These are phyloP conservation scores for Hibiscus trionum DNA, from an alignment of 345 rosid genomes.

Conservation along the genomic window DNA sequence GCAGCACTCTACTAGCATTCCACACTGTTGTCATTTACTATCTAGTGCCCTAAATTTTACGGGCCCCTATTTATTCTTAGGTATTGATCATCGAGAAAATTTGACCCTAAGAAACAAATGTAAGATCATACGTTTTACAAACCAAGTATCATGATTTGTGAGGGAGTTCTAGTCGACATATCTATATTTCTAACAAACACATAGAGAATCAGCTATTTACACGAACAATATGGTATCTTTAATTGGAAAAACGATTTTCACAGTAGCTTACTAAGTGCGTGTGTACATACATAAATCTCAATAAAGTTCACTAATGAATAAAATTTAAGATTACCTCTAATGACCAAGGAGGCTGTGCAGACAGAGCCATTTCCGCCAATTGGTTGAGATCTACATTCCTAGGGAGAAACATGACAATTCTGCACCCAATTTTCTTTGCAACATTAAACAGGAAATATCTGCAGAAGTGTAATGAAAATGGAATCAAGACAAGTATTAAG, in stretches of 20 bases:
- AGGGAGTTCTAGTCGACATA: background rate
- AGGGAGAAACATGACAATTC: conserved; percentile 80
- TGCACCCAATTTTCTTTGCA: conserved; percentile 53
- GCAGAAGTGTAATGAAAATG: conserved; percentile 24
- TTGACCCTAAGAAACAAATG: background rate
- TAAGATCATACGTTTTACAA: background rate
- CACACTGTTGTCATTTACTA: background rate
- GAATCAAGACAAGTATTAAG: background rate
- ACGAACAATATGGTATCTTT: background rate
- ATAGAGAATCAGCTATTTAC: background rate
- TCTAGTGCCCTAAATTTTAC: background rate
- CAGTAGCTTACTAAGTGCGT: background rate
- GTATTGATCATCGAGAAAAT: background rate
- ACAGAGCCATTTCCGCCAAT: conserved; percentile 70
- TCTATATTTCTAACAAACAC: background rate
- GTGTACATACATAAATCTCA: background rate
- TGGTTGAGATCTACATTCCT: conserved; percentile 74
- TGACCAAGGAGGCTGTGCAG: conserved; percentile 31
- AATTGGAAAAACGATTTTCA: background rate
- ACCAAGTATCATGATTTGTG: background rate
- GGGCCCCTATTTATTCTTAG: background rate
- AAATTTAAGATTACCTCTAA: conserved; percentile 1
- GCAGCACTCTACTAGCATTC: background rate
- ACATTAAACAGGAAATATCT: conserved; percentile 59
- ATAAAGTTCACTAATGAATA: background rate